Percentiles rank a stretch among this genome's conserved stretches.
These are phyloP conservation scores for Oryza australiensis DNA, from an alignment of 176 grass and related monocot genomes.

Conservation along the genomic window DNA sequence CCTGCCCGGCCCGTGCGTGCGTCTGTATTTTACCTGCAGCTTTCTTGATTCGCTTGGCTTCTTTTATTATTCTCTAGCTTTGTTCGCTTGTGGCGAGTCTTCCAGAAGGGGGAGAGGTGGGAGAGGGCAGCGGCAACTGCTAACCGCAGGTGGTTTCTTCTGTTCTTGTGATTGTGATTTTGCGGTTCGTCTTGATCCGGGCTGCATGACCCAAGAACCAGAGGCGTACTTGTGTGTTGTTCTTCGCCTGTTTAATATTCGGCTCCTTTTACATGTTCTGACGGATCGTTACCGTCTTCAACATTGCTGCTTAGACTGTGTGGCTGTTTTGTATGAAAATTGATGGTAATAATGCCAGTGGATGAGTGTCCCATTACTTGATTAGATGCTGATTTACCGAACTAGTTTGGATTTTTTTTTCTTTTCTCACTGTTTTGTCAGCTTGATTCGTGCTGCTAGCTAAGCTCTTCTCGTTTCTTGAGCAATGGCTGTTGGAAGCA, in stretches of 20 bases:
- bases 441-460: background rate
- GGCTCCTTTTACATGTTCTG: background rate
- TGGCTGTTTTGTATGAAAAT: background rate
- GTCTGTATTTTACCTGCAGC: conserved; percentile 1
- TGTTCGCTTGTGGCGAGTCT: conserved; percentile 30
- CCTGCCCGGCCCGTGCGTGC: background rate
- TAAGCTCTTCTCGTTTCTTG: background rate
- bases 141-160: conserved; percentile 34
- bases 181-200: conserved; percentile 27
- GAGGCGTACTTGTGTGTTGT: background rate
- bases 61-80: conserved; percentile 29
- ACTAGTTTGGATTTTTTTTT: background rate
- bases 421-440: background rate
- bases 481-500: conserved; percentile 24
- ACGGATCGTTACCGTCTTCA: background rate
- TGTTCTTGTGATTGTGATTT: conserved; percentile 9
- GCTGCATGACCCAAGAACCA: background rate
- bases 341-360: conserved; percentile 28
- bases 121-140: conserved; percentile 18
- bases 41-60: conserved; percentile 24
- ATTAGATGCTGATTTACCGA: background rate
- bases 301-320: background rate
- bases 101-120: background rate
- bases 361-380: background rate
- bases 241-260: conserved; percentile 5